Conservation (phyloP, 257 asterid species). For the Sherardia arvensis region DNA sequence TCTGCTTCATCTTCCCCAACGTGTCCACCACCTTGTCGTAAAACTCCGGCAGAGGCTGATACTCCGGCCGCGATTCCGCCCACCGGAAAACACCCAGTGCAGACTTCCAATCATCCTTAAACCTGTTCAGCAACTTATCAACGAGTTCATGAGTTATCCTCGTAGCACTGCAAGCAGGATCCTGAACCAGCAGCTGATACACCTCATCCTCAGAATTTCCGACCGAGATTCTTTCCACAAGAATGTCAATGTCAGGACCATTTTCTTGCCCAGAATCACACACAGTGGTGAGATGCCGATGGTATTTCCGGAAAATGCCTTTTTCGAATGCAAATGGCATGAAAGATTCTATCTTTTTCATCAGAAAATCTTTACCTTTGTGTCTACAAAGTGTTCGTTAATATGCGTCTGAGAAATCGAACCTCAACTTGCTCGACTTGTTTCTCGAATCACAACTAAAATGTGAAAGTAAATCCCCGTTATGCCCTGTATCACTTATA, state of each 20-base stretch:
- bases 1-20: slow-evolving; percentile 68
- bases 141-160: slow-evolving; percentile 37
- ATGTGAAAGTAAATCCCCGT: neutral
- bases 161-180: slow-evolving; percentile 29
- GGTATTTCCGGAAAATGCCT: slow-evolving; percentile 1
- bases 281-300: slow-evolving; percentile 20
- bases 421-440: neutral
- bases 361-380: neutral
- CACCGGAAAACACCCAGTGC: slow-evolving; percentile 76
- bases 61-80: slow-evolving; percentile 43
- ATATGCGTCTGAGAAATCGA: neutral
- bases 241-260: slow-evolving; percentile 29
- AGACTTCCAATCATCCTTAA: slow-evolving; percentile 82
- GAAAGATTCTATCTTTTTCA: neutral
- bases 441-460: no score
- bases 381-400: slow-evolving; percentile 4
- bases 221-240: slow-evolving; percentile 31
- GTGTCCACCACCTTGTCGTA: slow-evolving; percentile 72
- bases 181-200: slow-evolving; percentile 36
- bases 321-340: neutral
- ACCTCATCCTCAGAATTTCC: slow-evolving; percentile 43
- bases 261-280: slow-evolving; percentile 19
- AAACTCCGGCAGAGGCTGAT: slow-evolving; percentile 40
- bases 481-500: neutral
- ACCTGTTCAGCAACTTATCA: slow-evolving; percentile 47